phyloP scores from a whole-genome alignment of 176 grass and related monocot species.

The Zea mays region DNA sequence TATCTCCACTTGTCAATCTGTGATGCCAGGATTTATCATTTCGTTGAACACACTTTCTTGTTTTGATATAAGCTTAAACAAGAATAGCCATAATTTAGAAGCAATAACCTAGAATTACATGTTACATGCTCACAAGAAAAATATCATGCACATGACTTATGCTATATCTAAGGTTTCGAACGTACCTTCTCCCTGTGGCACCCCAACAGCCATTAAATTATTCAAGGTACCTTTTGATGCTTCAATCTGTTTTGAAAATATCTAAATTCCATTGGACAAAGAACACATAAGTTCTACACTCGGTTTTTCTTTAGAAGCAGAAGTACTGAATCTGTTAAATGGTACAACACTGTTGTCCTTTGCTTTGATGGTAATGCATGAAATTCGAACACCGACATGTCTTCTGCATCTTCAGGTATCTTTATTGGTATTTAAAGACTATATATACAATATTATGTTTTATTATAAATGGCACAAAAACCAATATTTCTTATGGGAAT shows the following conservation, averaged over 20 bases:
- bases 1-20: not conserved
- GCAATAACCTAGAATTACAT: not conserved
- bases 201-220: constrained; percentile 34
- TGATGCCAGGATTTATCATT: not conserved
- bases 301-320: constrained; percentile 42
- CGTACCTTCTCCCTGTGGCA: constrained; percentile 18
- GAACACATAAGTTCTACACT: constrained; percentile 32
- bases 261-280: constrained; percentile 34
- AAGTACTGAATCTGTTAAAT: constrained; percentile 36
- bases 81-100: not conserved
- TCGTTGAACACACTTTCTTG: not conserved
- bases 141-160: constrained; percentile 35
- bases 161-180: constrained; percentile 43
- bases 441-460: constrained; percentile 38
- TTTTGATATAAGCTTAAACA: constrained; percentile 2
- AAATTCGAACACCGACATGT: constrained; percentile 37
- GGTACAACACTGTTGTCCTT: constrained; percentile 39
- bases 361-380: constrained; percentile 35
- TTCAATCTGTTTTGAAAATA: constrained; percentile 27
- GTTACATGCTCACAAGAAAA: constrained; percentile 18
- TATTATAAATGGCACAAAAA: constrained; percentile 49
- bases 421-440: constrained; percentile 36
- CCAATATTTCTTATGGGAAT: constrained; percentile 52
- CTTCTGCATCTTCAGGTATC: constrained; percentile 55
- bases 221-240: constrained; percentile 30